phyloP scores from a whole-genome alignment of 208 protist species.

The Leishmania aethiopica region DNA sequence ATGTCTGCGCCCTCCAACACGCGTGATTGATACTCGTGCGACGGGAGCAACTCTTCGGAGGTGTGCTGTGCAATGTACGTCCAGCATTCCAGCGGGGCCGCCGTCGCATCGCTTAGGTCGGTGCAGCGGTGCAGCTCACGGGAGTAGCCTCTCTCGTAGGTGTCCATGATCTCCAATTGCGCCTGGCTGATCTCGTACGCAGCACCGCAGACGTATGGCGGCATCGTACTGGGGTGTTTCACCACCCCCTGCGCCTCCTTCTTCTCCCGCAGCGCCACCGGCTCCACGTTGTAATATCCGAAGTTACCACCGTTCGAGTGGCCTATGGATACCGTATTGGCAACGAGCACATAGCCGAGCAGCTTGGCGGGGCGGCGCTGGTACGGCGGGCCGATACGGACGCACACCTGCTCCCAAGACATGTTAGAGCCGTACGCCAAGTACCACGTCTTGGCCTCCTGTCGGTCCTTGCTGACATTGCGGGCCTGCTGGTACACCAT shows the following conservation, averaged over 20 bases:
- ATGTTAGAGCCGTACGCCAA: constrained; percentile 60
- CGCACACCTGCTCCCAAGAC: constrained; percentile 63
- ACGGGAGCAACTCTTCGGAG: constrained; percentile 41
- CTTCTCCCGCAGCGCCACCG: constrained; percentile 21
- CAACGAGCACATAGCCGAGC: constrained; percentile 39
- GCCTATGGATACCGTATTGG: constrained; percentile 35
- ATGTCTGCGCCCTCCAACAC: constrained; percentile 54
- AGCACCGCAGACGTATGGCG: constrained; percentile 47
- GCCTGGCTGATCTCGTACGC: constrained; percentile 48
- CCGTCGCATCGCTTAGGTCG: constrained; percentile 31
- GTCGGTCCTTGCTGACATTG: constrained; percentile 18
- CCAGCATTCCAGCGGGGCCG: constrained; percentile 35
- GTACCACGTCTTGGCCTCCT: constrained; percentile 46
- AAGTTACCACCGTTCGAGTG: constrained; percentile 26
- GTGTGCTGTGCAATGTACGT: constrained; percentile 50
- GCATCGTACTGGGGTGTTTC: constrained; percentile 37
- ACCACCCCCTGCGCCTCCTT: constrained; percentile 32
- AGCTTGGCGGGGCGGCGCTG: constrained; percentile 49
- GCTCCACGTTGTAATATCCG: constrained; percentile 62
- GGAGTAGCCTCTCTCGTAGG: constrained; percentile 42
- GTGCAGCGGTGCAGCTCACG: constrained; percentile 39
- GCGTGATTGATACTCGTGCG: constrained; percentile 45
- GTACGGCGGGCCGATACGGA: constrained; percentile 57
- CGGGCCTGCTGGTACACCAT: constrained; percentile 20
- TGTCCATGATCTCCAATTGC: constrained; percentile 56